Conservation (phyloP, 2,329 filamentous ascomycete genomes). For the Aphanoascus verrucosus region DNA sequence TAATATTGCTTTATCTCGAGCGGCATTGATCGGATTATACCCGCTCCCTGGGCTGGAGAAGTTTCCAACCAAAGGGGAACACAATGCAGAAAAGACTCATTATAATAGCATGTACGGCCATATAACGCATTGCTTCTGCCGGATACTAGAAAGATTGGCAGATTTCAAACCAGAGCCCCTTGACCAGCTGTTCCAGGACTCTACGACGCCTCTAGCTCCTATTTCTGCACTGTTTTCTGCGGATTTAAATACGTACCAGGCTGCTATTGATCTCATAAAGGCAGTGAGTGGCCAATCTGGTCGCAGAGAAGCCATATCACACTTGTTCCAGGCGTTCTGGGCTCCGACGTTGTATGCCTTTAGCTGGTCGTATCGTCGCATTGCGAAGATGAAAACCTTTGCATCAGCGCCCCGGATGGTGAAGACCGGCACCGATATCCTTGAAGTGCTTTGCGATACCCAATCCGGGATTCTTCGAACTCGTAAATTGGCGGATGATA, state of each 20-base stretch:
- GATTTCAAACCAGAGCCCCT: slow-evolving; percentile 64
- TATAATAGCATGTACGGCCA: slow-evolving; percentile 67
- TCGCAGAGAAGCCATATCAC: slow-evolving; percentile 49
- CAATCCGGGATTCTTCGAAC: slow-evolving; percentile 53
- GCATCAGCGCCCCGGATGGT: slow-evolving; percentile 50
- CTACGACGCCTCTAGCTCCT: slow-evolving; percentile 59
- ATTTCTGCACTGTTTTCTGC: slow-evolving; percentile 73
- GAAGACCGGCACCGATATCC: slow-evolving; percentile 50
- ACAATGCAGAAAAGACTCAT: slow-evolving; percentile 46
- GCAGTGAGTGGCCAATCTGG: slow-evolving; percentile 61
- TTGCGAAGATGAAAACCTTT: slow-evolving; percentile 49
- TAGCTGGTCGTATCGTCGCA: slow-evolving; percentile 45
- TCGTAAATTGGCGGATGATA: slow-evolving; percentile 43
- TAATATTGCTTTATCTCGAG: slow-evolving; percentile 61
- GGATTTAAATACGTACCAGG: slow-evolving; percentile 66
- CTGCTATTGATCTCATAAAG: slow-evolving; percentile 72
- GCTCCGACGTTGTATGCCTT: slow-evolving; percentile 47
- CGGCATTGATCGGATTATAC: slow-evolving; percentile 59
- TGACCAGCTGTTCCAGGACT: slow-evolving; percentile 56
- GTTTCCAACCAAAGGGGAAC: slow-evolving; percentile 45
- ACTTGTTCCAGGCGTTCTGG: slow-evolving; percentile 49
- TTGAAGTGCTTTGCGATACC: slow-evolving; percentile 54
- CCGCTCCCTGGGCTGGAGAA: slow-evolving; percentile 65
- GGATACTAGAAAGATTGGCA: slow-evolving; percentile 66
- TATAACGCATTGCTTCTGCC: slow-evolving; percentile 53